Conservation (phyloP, 139 green algal species). For the Spirogloea muscicola region DNA sequence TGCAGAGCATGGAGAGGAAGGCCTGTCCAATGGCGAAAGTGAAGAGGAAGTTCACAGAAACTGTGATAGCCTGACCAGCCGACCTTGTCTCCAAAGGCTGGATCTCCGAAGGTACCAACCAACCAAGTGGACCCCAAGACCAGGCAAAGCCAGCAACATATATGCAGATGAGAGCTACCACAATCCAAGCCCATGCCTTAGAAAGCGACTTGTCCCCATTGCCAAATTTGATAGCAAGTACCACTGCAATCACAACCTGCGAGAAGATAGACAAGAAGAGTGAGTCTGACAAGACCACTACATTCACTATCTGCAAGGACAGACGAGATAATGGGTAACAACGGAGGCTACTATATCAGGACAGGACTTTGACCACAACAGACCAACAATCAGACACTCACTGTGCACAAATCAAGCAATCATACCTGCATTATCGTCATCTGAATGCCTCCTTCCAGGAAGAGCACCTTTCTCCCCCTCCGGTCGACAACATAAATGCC, state of each 20-base stretch:
- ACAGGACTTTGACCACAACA: no score
- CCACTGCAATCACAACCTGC: constrained; percentile 26
- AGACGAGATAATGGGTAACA: no score
- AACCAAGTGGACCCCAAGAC: constrained; percentile 69
- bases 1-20: constrained; percentile 46
- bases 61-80: constrained; percentile 32
- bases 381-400: no score
- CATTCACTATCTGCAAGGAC: no score
- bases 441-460: constrained; percentile 62
- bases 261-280: no score
- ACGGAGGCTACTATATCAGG: no score
- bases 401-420: no score
- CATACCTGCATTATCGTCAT: constrained; percentile 57
- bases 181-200: constrained; percentile 24
- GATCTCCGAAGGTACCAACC: constrained; percentile 52
- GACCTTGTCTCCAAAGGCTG: constrained; percentile 40
- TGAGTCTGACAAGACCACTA: no score
- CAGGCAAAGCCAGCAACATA: constrained; percentile 72
- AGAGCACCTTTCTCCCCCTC: constrained; percentile 52
- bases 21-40: constrained; percentile 40
- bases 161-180: constrained; percentile 68
- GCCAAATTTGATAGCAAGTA: constrained; percentile 31
- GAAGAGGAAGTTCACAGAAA: constrained; percentile 39
- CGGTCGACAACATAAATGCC: constrained; percentile 59
- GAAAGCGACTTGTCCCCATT: constrained; percentile 31